A percentile compares a stretch with the other conserved stretches of the same genome.
These are phyloP conservation scores for Phaeophleospora eucalypticola DNA, from an alignment of 2,329 filamentous ascomycete species.

Conservation along the genomic window DNA sequence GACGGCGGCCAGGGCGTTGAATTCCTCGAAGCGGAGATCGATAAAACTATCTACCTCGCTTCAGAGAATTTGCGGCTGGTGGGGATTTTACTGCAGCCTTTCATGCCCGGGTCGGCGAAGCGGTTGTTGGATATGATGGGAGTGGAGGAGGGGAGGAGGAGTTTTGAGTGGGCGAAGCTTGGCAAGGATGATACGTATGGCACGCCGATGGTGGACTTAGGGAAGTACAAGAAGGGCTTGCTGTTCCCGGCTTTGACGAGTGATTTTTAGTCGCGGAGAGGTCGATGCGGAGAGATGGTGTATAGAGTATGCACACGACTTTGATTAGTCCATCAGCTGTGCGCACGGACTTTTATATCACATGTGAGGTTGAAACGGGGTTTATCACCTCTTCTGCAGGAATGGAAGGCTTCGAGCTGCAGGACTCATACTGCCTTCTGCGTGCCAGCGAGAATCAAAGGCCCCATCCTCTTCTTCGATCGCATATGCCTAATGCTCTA, in stretches of 20 bases:
- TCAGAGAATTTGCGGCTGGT: constrained; percentile 74
- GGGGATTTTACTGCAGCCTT: constrained; percentile 83
- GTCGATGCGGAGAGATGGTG: too few species aligned
- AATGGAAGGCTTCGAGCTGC: too few species aligned
- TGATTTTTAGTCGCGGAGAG: too few species aligned
- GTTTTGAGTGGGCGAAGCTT: constrained; percentile 57
- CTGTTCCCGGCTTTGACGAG: constrained; percentile 49
- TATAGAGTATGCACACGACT: too few species aligned
- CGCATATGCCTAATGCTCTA: too few species aligned
- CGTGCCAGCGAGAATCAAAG: too few species aligned
- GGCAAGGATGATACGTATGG: constrained; percentile 71
- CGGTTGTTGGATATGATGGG: constrained; percentile 73
- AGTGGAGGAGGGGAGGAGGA: constrained; percentile 60
- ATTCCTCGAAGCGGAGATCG: constrained; percentile 41
- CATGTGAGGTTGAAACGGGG: too few species aligned
- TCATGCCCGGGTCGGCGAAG: constrained; percentile 75
- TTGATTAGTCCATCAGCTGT: too few species aligned
- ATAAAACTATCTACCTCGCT: constrained; percentile 63
- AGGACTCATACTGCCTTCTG: too few species aligned
- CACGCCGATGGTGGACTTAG: constrained; percentile 37
- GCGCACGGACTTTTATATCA: too few species aligned
- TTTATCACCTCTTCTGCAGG: too few species aligned
- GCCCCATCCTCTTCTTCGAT: too few species aligned
- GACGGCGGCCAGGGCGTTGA: constrained; percentile 22
- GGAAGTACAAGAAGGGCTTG: constrained; percentile 42